Conservation (phyloP, 2,329 filamentous ascomycete genomes). For the Dactylellina drechsleri region DNA sequence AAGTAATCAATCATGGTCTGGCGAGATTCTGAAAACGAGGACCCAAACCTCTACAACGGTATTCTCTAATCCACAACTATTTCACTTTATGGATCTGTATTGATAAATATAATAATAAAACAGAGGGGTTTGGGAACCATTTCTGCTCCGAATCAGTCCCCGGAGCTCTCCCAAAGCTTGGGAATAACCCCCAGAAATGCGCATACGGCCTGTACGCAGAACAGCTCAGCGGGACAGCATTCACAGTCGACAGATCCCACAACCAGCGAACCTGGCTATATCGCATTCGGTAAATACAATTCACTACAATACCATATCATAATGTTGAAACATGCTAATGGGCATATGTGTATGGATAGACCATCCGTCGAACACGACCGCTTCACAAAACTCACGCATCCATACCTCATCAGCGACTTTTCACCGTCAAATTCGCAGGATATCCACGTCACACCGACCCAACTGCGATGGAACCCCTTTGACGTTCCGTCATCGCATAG, state of each 20-base stretch:
- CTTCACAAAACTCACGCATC: conserved; percentile 36
- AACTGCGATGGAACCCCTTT: conserved; percentile 78
- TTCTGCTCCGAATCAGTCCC: conserved; percentile 49
- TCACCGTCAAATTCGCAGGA: conserved; percentile 60
- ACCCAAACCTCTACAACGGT: conserved; percentile 54
- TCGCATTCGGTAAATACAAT: conserved; percentile 64
- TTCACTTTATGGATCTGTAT: not conserved
- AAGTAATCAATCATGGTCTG: conserved; percentile 37
- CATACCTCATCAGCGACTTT: conserved; percentile 65
- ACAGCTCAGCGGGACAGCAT: conserved; percentile 77
- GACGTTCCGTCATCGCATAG: conserved; percentile 70
- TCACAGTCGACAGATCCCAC: conserved; percentile 74
- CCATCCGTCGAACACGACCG: conserved; percentile 52
- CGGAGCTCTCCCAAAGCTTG: conserved; percentile 48
- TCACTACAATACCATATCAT: conserved; percentile 56
- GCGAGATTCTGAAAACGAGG: conserved; percentile 40
- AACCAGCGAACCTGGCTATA: conserved; percentile 80
- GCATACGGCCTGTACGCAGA: conserved; percentile 83
- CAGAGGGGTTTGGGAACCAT: conserved; percentile 54
- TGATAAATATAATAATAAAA: not conserved
- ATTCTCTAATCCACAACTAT: not conserved
- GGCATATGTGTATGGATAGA: conserved; percentile 52
- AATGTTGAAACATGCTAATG: conserved; percentile 51
- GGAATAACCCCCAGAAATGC: conserved; percentile 83
- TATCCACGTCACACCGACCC: conserved; percentile 80